Evolutionary conservation across 108 stramenopile genomes (phyloP), one percentile per base, ranked within the genome.

Genomic region (Ochromonas danica): DNA sequence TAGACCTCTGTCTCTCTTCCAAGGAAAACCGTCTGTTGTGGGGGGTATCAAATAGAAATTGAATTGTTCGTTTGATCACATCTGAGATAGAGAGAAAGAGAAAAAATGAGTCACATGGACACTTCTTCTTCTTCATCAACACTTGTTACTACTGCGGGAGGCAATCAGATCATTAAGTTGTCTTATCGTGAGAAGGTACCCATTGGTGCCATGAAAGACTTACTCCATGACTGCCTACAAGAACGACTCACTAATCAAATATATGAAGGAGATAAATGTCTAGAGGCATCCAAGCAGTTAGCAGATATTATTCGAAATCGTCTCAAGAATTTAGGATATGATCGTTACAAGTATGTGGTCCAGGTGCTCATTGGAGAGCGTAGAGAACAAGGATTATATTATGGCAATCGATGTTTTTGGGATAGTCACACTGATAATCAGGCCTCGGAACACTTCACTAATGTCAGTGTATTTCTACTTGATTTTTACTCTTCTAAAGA

Each of bases 281-380:
- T 14, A 3, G 63, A 67, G 10, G 63, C 63, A 35, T 6, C 63
- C 6, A 67, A 67, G 31, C 30, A 33, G 6, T 36, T 67, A 36
- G 63, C 63, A 10, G 63, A 67, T 67, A 36, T 33, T 10, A 67
- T 67, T 31, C 17, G 31, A 67, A 67, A 67, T 67, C 17, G 31
- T 14, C 31, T 67, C 3, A 67, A 67, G 63, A 22, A 31, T 22
- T 67, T 67, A 36, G 63, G 63, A 35, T 67, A 67, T 36, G 63
- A 67, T 67, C 63, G 63, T 3, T 67, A 67, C 31, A 67, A 67
- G 31, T 67, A 14, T 36, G 35, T 67, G 3, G 63, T 67, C 3
- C 63, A 67, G 25, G 63, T 67, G 6, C 63, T 67, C 30, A 67
- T 67, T 36, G 63, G 63, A 67, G 63, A 67, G 31, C 17, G 63